phyloP scores from a whole-genome alignment of 164 flowering plant species.

The Dillenia suffruticosa region DNA sequence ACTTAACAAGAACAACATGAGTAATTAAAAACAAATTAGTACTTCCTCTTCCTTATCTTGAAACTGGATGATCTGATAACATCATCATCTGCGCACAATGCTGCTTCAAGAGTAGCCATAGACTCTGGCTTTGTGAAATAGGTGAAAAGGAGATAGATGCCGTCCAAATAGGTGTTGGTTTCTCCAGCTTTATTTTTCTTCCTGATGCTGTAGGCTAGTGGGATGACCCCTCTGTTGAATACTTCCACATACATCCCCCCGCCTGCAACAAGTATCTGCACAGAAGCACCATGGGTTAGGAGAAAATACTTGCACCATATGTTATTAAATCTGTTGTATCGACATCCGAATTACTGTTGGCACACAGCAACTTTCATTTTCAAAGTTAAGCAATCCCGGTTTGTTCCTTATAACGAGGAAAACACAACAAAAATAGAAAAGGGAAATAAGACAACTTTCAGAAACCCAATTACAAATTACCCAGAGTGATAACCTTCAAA shows the following conservation, averaged over 20 bases:
- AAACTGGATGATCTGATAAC: constrained; percentile 72
- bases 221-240: constrained; percentile 93
- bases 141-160: constrained; percentile 88
- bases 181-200: constrained; percentile 92
- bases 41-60: constrained; percentile 72
- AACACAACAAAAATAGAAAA: too few species aligned
- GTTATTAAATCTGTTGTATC: neutral
- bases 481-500: too few species aligned
- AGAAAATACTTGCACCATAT: neutral
- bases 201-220: constrained; percentile 79
- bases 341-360: neutral
- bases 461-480: too few species aligned
- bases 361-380: neutral
- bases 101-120: constrained; percentile 41
- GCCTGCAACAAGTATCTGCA: constrained; percentile 91
- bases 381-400: too few species aligned
- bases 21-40: constrained; percentile 9
- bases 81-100: constrained; percentile 60
- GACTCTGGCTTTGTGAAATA: constrained; percentile 88
- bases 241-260: constrained; percentile 98
- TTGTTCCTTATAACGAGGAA: too few species aligned
- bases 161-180: constrained; percentile 85
- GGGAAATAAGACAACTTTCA: too few species aligned
- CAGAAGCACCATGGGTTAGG: neutral
- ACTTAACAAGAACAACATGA: too few species aligned